Conservation (phyloP, 805 yeast species). For the Yarrowia hollandica region DNA sequence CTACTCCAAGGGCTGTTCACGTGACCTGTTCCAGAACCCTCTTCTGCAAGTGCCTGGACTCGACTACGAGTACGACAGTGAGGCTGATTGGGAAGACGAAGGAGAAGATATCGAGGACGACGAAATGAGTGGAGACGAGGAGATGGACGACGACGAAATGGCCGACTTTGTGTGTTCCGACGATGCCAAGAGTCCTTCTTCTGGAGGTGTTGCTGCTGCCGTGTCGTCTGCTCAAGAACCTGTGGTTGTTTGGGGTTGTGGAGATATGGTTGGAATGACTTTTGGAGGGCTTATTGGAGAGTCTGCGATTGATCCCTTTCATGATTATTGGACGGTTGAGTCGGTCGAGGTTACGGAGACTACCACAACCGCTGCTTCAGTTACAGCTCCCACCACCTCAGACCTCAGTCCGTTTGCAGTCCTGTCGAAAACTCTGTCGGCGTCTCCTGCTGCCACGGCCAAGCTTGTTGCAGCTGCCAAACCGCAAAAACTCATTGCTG, state of each 20-base stretch:
- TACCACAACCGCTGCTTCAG: not conserved
- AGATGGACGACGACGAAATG: constrained; percentile 16
- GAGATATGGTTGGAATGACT: not conserved
- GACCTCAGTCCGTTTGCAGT: constrained; percentile 1
- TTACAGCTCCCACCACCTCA: not conserved
- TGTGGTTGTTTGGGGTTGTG: constrained; percentile 5
- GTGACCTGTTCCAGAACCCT: constrained; percentile 12
- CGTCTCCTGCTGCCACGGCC: not conserved
- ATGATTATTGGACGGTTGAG: not conserved
- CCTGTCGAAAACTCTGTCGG: not conserved
- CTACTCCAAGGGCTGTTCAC: not conserved
- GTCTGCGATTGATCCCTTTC: not conserved
- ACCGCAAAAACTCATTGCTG: constrained; percentile 2
- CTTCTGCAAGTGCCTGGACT: constrained; percentile 4
- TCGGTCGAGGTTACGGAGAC: not conserved
- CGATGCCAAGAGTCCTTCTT: not conserved
- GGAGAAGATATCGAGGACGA: constrained; percentile 21
- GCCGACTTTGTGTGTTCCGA: constrained; percentile 23
- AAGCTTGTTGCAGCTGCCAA: not conserved
- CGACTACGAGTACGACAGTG: constrained; percentile 27
- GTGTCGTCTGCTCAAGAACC: constrained; percentile 14
- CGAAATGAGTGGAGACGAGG: constrained; percentile 19
- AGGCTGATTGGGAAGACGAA: constrained; percentile 27
- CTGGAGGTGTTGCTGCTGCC: not conserved
- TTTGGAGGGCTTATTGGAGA: not conserved